Percentiles rank a stretch among this genome's conserved stretches.
These are phyloP conservation scores for Kurtzmaniella quercitrusa DNA, from an alignment of 1,139 yeast genomes.

Conservation along the genomic window DNA sequence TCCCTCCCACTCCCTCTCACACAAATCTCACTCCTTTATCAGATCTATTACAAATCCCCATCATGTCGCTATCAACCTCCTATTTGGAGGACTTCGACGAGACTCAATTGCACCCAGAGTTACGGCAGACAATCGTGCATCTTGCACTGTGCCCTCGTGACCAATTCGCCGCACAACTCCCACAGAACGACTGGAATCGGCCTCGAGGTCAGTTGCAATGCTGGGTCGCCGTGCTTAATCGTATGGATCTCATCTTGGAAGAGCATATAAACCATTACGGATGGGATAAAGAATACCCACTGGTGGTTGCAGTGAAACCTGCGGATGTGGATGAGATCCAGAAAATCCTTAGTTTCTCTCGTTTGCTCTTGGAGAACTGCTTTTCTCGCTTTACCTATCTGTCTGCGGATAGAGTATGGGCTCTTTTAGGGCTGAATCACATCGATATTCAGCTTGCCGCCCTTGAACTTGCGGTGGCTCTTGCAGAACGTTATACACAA, in stretches of 20 bases:
- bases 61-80: neutral
- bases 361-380: constrained; percentile 64
- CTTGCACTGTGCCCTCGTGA: neutral
- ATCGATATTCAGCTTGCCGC: constrained; percentile 59
- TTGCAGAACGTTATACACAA: constrained; percentile 56
- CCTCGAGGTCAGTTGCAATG: constrained; percentile 71
- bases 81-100: neutral
- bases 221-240: constrained; percentile 75
- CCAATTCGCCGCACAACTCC: neutral
- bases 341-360: constrained; percentile 59
- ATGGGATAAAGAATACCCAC: constrained; percentile 44
- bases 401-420: constrained; percentile 59
- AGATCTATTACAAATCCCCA: neutral
- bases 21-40: neutral
- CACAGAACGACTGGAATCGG: constrained; percentile 47
- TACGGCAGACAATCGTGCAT: neutral
- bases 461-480: constrained; percentile 56
- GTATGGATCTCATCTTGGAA: constrained; percentile 68
- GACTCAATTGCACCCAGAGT: neutral
- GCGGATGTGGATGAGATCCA: constrained; percentile 47
- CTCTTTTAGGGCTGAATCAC: constrained; percentile 57
- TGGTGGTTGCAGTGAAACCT: constrained; percentile 39
- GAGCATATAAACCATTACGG: constrained; percentile 50
- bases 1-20: neutral
- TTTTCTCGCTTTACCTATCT: constrained; percentile 65